These are phyloP conservation scores for Eucalyptus cloeziana DNA, from an alignment of 345 rosid genomes.

Conservation along the genomic window DNA sequence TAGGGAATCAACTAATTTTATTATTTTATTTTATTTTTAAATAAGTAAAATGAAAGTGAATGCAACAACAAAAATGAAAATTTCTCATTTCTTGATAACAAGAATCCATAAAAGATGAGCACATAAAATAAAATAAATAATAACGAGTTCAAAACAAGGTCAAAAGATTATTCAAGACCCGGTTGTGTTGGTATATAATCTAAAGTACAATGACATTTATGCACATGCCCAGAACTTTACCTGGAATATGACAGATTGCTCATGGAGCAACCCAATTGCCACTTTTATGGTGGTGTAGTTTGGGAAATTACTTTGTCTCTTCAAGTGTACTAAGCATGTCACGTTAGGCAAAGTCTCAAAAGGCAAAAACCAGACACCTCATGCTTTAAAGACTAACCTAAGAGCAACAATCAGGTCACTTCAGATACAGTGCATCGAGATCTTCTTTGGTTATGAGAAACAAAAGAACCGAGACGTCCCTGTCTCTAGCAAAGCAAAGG, in stretches of 20 bases:
- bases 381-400: slow-evolving; percentile 19
- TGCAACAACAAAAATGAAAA: too few species aligned
- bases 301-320: not conserved
- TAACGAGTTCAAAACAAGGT: too few species aligned
- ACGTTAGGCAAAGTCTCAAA: not conserved
- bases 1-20: too few species aligned
- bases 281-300: not conserved
- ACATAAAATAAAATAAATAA: too few species aligned
- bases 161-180: too few species aligned
- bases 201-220: too few species aligned
- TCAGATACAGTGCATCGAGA: slow-evolving; percentile 24
- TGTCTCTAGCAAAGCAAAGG: slow-evolving; percentile 58
- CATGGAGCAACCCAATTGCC: not conserved
- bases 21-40: too few species aligned
- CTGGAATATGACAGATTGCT: not conserved
- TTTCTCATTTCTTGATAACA: too few species aligned
- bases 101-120: too few species aligned
- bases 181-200: not conserved
- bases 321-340: not conserved
- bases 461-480: slow-evolving; percentile 42
- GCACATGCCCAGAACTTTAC: not conserved
- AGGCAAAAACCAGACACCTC: not conserved
- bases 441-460: slow-evolving; percentile 47
- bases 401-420: slow-evolving; percentile 51
- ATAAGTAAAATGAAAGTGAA: too few species aligned